Conservation (phyloP, 371 early-diverging fungal species). For the Capillidium rhysosporum region DNA sequence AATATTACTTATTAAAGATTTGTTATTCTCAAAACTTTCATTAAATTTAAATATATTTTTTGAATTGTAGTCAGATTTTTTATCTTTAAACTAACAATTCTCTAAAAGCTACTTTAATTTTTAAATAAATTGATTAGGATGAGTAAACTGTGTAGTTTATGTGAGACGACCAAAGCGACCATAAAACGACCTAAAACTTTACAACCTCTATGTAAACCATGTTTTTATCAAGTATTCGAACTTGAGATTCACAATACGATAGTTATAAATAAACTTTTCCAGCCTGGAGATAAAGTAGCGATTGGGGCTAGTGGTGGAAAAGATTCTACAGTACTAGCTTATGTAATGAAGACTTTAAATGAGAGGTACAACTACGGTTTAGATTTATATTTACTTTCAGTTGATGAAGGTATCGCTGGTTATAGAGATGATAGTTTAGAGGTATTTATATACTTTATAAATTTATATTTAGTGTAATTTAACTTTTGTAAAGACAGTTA, state of each 20-base stretch:
- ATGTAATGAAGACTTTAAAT: conserved; percentile 90
- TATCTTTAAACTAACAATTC: too few relatives aligned
- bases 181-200: conserved; percentile 88
- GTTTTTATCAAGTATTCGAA: conserved; percentile 93
- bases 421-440: conserved; percentile 98
- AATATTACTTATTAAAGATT: too few relatives aligned
- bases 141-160: conserved; percentile 28
- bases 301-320: conserved; percentile 99
- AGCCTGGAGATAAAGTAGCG: conserved; percentile 77
- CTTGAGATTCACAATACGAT: conserved; percentile 95
- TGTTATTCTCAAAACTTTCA: too few relatives aligned
- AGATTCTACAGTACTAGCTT: conserved; percentile 97
- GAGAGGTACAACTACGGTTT: conserved; percentile 87
- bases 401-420: conserved; percentile 99
- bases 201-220: conserved; percentile 79
- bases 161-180: conserved; percentile 41
- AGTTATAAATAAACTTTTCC: conserved; percentile 60
- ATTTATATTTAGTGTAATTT: background rate
- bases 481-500: conserved; percentile 47
- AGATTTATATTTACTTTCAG: conserved; percentile 78
- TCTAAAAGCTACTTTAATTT: too few relatives aligned
- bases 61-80: too few relatives aligned
- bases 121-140: too few relatives aligned
- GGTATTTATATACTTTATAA: conserved; percentile 12
- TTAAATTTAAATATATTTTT: too few relatives aligned